Base-by-base conservation (phyloP, 352 stramenopile species). In the Globisporangium recalcitrans region DNA sequence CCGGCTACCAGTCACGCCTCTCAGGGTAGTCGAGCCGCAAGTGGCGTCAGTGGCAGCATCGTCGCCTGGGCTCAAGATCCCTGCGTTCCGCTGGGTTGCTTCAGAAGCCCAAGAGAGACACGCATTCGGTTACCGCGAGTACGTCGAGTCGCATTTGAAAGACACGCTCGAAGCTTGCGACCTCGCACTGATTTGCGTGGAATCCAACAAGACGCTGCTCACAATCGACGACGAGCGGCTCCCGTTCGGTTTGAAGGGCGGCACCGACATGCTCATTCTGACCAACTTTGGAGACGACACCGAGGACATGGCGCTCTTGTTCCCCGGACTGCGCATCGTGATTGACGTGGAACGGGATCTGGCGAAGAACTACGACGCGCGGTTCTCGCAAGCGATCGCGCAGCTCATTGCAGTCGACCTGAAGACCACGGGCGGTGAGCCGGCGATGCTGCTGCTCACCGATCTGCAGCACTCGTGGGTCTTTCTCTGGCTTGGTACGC, bases 241-340 rank as follows among this genome's bases (percentile, higher is more conserved):
- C 19, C 54, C 54, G 6, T 60, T 60, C 19, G 40, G 21, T 16
- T 31, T 60, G 11, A 60, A 51, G 11, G 54, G 54, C 19, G 54
- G 54, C 54, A 49, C 34, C 19, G 54, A 51, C n/a, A 47, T 60
- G 54, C 54, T 60, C 54, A 21, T 60, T 31, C 34, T 60, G 31
- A 51, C 34, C 34, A 51, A 60, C 40, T 51, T 60, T 38, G 54
- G 40, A 26, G 54, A 60, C 54, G 54, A 60, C 40, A 60, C 54
- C 4, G 40, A 52, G 54, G 54, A 60, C 9, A 51, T 51, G 40
- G 36, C 40, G 54, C 54, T 51, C 8, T 27, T 52, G 14, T 60
- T 60, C 14, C 54, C 54, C 9, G 54, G 54, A 13, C 27, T 60
- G 54, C 54, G 54, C 21, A 47, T 60, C 34, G 54, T 40, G 19